Conservation (phyloP, 2,329 filamentous ascomycete genomes). For the Alternaria atra region DNA sequence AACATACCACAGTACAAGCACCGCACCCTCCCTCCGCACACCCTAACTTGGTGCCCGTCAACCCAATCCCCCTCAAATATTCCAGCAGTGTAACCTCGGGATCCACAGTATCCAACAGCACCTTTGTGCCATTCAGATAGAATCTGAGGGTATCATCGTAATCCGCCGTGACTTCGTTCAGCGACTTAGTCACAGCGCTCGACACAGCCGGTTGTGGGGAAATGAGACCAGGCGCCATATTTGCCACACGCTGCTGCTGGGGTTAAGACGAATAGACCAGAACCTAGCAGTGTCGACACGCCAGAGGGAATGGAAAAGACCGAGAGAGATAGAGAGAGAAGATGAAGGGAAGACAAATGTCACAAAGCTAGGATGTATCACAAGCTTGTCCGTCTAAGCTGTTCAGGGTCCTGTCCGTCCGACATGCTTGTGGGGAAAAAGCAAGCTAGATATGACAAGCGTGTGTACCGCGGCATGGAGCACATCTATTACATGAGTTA, state of each 20-base stretch:
- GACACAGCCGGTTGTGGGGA: slow-evolving; percentile 55
- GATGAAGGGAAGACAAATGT: background rate
- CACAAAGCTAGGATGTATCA: background rate
- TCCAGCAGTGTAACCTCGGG: slow-evolving; percentile 92
- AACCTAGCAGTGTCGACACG: slow-evolving; percentile 1
- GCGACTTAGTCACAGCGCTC: slow-evolving; percentile 54
- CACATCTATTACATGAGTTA: slow-evolving; percentile 5
- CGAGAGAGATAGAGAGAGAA: background rate
- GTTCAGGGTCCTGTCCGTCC: slow-evolving; percentile 4
- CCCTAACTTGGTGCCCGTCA: slow-evolving; percentile 95
- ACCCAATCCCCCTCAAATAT: slow-evolving; percentile 88
- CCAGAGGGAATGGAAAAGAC: background rate
- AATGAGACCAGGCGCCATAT: slow-evolving; percentile 68
- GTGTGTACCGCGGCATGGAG: slow-evolving; percentile 12
- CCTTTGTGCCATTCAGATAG: slow-evolving; percentile 92
- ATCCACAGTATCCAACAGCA: slow-evolving; percentile 85
- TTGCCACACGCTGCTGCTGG: slow-evolving; percentile 12
- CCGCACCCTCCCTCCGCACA: slow-evolving; percentile 97
- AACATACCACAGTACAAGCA: slow-evolving; percentile 84
- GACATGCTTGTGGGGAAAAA: slow-evolving; percentile 23
- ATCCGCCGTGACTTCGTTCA: slow-evolving; percentile 72
- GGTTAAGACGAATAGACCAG: background rate
- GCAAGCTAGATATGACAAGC: slow-evolving; percentile 22
- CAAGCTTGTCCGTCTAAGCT: slow-evolving; percentile 4
- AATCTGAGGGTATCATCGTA: slow-evolving; percentile 92